Percentiles rank a stretch among this genome's conserved stretches.
Evolutionary conservation across 1,139 yeast genomes (phyloP).

Genomic region (Candida pseudoviswanathii): DNA sequence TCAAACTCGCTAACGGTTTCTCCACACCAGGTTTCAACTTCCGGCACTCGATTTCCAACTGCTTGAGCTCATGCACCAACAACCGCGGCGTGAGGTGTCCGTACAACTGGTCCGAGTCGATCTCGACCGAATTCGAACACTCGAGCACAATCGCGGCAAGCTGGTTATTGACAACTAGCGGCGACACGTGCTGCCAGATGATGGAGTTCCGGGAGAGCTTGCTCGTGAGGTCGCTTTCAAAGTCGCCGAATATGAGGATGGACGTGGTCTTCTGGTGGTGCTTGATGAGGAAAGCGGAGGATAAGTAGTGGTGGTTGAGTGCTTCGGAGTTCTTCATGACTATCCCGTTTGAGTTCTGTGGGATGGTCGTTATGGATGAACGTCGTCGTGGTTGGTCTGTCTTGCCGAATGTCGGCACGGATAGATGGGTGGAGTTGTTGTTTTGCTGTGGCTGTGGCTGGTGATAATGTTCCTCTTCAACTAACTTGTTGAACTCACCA

Average conservation of each 20-base stretch:
- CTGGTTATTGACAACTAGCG: slow-evolving; percentile 33
- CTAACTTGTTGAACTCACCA: slow-evolving; percentile 27
- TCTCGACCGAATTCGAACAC: slow-evolving; percentile 65
- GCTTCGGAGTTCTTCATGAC: slow-evolving; percentile 10
- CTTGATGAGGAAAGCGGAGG: slow-evolving; percentile 54
- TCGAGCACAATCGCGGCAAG: slow-evolving; percentile 68
- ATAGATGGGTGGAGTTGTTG: neutral
- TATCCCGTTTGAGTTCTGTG: slow-evolving; percentile 8
- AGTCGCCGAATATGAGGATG: slow-evolving; percentile 75
- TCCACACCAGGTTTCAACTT: slow-evolving; percentile 12
- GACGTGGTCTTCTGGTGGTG: slow-evolving; percentile 18
- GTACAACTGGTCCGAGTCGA: slow-evolving; percentile 49
- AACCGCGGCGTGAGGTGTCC: slow-evolving; percentile 80
- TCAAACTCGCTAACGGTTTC: slow-evolving; percentile 47
- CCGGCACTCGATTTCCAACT: slow-evolving; percentile 28
- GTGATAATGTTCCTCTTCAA: neutral
- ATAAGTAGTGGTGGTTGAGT: slow-evolving; percentile 23
- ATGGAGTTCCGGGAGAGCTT: slow-evolving; percentile 39
- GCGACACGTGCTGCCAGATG: slow-evolving; percentile 63
- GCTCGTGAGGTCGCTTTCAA: slow-evolving; percentile 66
- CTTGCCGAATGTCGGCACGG: slow-evolving; percentile 2
- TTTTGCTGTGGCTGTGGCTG: neutral
- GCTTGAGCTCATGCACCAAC: slow-evolving; percentile 57
- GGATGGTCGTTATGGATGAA: slow-evolving; percentile 17
- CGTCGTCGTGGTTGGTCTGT: slow-evolving; percentile 16